Percentiles rank a stretch among this genome's conserved stretches.
Conservation (phyloP, 257 asterid species). For the Plantago ovata region DNA sequence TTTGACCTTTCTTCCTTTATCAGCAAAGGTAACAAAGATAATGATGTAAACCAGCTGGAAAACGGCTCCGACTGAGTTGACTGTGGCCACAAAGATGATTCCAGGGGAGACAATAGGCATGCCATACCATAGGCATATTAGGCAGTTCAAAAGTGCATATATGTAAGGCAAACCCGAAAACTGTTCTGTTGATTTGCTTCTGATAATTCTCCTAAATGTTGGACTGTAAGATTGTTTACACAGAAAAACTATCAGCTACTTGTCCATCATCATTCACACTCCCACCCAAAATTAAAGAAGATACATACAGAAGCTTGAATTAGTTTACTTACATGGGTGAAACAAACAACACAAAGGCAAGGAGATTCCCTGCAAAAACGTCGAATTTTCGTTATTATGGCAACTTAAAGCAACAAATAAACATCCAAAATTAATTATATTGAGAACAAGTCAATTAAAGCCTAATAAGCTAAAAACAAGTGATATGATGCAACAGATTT, state of each 20-base stretch:
- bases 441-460: too few relatives aligned
- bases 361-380: conserved; percentile 65
- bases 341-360: conserved; percentile 68
- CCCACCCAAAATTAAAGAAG: background rate
- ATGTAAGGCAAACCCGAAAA: conserved; percentile 84
- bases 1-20: conserved; percentile 46
- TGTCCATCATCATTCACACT: background rate
- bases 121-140: conserved; percentile 89
- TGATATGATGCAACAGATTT: too few relatives aligned
- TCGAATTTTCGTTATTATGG: background rate
- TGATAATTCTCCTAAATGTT: conserved; percentile 61
- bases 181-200: conserved; percentile 72
- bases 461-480: too few relatives aligned
- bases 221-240: conserved; percentile 58
- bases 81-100: conserved; percentile 59
- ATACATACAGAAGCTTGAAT: background rate
- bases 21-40: conserved; percentile 56
- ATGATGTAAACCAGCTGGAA: conserved; percentile 59
- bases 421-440: background rate
- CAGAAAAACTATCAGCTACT: background rate
- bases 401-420: conserved; percentile 2
- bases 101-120: conserved; percentile 66
- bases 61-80: conserved; percentile 68
- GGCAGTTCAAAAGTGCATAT: conserved; percentile 75
- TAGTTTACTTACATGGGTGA: conserved; percentile 71